These are phyloP conservation scores for Massarina eburnea DNA, from an alignment of 2,329 filamentous ascomycete species.

Conservation along the genomic window DNA sequence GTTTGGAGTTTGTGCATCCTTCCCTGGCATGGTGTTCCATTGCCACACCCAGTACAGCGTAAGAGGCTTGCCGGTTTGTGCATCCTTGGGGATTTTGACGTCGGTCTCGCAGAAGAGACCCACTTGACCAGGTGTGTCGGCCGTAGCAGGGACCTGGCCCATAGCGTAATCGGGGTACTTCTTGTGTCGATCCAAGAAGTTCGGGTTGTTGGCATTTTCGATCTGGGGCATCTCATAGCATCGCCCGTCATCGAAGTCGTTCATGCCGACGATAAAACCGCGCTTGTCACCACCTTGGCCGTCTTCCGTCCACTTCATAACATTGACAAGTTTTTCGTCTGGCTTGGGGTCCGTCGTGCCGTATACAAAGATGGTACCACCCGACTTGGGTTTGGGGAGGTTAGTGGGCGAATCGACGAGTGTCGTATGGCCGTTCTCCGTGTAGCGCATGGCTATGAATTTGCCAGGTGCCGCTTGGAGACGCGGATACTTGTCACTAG, in stretches of 20 bases:
- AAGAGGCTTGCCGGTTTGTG: slow-evolving; percentile 65
- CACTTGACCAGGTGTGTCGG: slow-evolving; percentile 36
- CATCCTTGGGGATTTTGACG: slow-evolving; percentile 70
- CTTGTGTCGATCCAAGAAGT: slow-evolving; percentile 62
- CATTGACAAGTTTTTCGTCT: slow-evolving; percentile 61
- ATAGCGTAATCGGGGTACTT: slow-evolving; percentile 58
- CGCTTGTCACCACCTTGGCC: slow-evolving; percentile 79
- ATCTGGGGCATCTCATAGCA: slow-evolving; percentile 62
- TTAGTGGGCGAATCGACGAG: slow-evolving; percentile 36
- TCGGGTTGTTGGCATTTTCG: slow-evolving; percentile 61
- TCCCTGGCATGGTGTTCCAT: slow-evolving; percentile 58
- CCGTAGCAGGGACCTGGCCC: slow-evolving; percentile 48
- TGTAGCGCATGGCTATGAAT: slow-evolving; percentile 53
- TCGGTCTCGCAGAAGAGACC: slow-evolving; percentile 81
- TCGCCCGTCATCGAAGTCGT: slow-evolving; percentile 85
- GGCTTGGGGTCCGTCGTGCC: slow-evolving; percentile 51
- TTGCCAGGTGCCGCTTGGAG: slow-evolving; percentile 58
- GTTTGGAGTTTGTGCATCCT: slow-evolving; percentile 45
- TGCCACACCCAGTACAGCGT: slow-evolving; percentile 98
- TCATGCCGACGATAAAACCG: slow-evolving; percentile 73
- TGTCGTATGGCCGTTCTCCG: slow-evolving; percentile 55
- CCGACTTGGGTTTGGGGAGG: slow-evolving; percentile 47
- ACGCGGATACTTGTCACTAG: slow-evolving; percentile 58
- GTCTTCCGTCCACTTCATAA: slow-evolving; percentile 79
- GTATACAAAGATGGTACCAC: slow-evolving; percentile 52